Conservation (phyloP, 2,329 filamentous ascomycete genomes). For the Aspergillus texensis region DNA sequence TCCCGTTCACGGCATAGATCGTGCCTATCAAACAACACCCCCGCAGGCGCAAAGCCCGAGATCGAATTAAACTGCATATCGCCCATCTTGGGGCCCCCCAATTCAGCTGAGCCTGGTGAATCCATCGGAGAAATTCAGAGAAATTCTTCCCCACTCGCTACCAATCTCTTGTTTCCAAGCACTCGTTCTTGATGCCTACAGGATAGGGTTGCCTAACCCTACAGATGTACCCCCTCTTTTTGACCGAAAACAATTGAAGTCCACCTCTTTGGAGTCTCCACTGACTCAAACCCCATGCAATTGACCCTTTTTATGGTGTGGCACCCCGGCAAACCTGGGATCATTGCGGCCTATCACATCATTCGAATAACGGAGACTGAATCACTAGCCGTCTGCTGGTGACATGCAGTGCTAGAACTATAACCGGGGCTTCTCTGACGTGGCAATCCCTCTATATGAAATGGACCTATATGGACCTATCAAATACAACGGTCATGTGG, state of each 20-base stretch:
- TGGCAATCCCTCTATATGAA: slow-evolving; percentile 31
- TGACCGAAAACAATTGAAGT: not conserved
- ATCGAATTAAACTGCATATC: slow-evolving; percentile 16
- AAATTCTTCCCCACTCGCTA: not conserved
- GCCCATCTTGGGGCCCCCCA: not conserved
- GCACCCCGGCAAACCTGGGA: slow-evolving; percentile 12
- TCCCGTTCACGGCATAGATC: slow-evolving; percentile 8
- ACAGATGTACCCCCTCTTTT: not conserved
- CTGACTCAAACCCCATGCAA: slow-evolving; percentile 2
- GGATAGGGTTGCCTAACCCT: slow-evolving; percentile 4
- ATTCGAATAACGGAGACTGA: slow-evolving; percentile 5
- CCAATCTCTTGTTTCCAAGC: not conserved
- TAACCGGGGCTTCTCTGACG: slow-evolving; percentile 32
- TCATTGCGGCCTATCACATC: slow-evolving; percentile 18
- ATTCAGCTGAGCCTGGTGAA: slow-evolving; percentile 21
- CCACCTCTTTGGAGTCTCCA: slow-evolving; percentile 10
- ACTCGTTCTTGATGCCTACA: not conserved
- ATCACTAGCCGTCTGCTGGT: slow-evolving; percentile 12
- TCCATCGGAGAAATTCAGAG: slow-evolving; percentile 5
- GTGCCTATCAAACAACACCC: slow-evolving; percentile 17
- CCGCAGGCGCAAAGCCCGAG: slow-evolving; percentile 12
- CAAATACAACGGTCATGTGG: slow-evolving; percentile 11
- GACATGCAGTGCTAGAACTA: slow-evolving; percentile 14
- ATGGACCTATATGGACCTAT: slow-evolving; percentile 11
- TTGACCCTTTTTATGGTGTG: slow-evolving; percentile 10